Base-by-base conservation (phyloP, 306 rosid genomes). In the Astragalus membranaceus region DNA sequence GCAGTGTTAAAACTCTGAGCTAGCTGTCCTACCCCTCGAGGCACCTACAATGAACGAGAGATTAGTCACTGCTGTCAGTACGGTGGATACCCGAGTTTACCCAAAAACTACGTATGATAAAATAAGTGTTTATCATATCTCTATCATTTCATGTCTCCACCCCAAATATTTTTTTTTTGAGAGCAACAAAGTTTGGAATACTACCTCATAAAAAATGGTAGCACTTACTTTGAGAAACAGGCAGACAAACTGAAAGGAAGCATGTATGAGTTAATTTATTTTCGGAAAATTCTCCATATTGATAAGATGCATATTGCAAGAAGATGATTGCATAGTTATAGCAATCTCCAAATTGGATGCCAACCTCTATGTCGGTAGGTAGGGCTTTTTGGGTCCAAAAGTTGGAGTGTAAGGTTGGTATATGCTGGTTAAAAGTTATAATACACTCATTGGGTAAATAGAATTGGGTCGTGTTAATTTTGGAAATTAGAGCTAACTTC, bases 361-460 rank as follows among this genome's bases (percentile, higher is more conserved):
- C 81, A 69, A 70, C 76, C 67, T 33, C 64, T 12, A 70, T 70
- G 81, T 63, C 62, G 68, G 61, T 54, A 53, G 76, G 81, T 63
- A 62, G 48, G 26, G 39, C 43, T n/a, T 48, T 76, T 49, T 52
- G 74, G 62, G 12, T 17, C 54, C 69, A 23, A 39, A 57, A 26
- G 30, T 26, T 26, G 2, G 30, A 36, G 60, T 54, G 2, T 57
- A 29, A 37, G 69, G 74, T 37, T 14, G 70, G 70, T 68, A 10
- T 66, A 10, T 66, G 61, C 0, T 52, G 36, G 74, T 46, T 67
- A 56, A 75, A 48, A 37, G 44, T 58, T 56, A 1, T 20, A 1
- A 35, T 17, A 20, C 41, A 41, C 37, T 74, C 0, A 3, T 54
- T 56, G 49, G 54, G 43, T 71, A 33, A 59, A 59, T 46, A 59